Conservation (phyloP, 1,284 basidiomycete genomes). For the Xerocomus alliaceus region DNA sequence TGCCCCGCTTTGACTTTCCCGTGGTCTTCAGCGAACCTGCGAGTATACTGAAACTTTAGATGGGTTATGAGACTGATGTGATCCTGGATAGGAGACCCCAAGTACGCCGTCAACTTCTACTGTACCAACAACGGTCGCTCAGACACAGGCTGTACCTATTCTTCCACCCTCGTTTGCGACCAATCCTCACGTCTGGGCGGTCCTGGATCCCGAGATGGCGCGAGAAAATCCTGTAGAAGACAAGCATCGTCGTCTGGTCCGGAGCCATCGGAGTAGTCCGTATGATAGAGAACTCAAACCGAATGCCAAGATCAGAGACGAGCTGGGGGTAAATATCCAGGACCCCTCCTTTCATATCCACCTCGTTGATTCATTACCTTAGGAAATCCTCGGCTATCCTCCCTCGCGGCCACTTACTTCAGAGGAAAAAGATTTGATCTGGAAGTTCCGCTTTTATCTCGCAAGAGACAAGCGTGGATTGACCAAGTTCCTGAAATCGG, state of each 20-base stretch:
- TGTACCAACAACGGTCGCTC: constrained; percentile 44
- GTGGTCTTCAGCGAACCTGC: constrained; percentile 94
- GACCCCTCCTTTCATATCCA: background rate
- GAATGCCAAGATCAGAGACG: constrained; percentile 93
- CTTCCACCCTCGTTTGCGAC: constrained; percentile 56
- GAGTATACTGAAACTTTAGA: constrained; percentile 30
- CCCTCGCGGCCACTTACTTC: constrained; percentile 88
- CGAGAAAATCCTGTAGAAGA: constrained; percentile 97
- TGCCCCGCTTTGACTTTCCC: constrained; percentile 97
- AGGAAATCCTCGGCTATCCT: constrained; percentile 92
- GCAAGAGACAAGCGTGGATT: constrained; percentile 88
- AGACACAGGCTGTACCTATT: constrained; percentile 53
- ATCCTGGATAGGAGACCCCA: constrained; percentile 41
- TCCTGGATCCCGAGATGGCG: constrained; percentile 89
- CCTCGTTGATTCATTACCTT: constrained; percentile 1
- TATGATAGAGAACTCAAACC: constrained; percentile 97
- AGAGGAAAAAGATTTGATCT: constrained; percentile 95
- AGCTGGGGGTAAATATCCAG: constrained; percentile 73
- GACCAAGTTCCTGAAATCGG: constrained; percentile 98
- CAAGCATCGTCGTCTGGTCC: constrained; percentile 92
- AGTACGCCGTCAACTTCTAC: constrained; percentile 48
- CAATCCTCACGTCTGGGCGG: constrained; percentile 83
- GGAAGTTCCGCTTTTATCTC: constrained; percentile 99
- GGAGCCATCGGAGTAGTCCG: constrained; percentile 93
- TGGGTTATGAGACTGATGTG: constrained; percentile 7